These are phyloP conservation scores for Pestalotiopsis sp. DNA, from an alignment of 2,329 filamentous ascomycete species.

Conservation along the genomic window DNA sequence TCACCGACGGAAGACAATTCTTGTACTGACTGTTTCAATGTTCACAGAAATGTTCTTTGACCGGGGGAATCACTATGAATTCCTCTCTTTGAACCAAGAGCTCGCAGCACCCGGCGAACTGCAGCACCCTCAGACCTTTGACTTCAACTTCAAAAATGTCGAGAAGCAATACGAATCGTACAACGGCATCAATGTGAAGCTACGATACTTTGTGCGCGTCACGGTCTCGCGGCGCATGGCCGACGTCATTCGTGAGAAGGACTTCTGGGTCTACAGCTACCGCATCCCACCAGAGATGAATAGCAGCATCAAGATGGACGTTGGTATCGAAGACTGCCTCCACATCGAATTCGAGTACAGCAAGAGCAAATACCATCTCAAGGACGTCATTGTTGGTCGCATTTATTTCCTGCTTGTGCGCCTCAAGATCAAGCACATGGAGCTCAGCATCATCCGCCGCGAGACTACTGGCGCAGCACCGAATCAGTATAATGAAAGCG, in stretches of 20 bases:
- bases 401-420: constrained; percentile 98
- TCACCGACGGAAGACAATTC: background rate
- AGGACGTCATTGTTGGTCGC: constrained; percentile 96
- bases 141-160: constrained; percentile 99
- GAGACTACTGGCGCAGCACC: constrained; percentile 96
- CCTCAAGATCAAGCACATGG: constrained; percentile 99
- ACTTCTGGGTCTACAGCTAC: constrained; percentile 99
- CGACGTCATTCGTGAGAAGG: constrained; percentile 97
- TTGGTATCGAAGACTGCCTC: constrained; percentile 97
- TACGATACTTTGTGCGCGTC: constrained; percentile 96
- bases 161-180: constrained; percentile 99
- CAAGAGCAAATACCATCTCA: constrained; percentile 98
- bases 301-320: constrained; percentile 99
- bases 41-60: constrained; percentile 97
- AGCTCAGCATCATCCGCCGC: constrained; percentile 92
- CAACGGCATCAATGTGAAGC: constrained; percentile 98
- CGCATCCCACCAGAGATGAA: constrained; percentile 97
- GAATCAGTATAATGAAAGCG: constrained; percentile 99
- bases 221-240: constrained; percentile 97
- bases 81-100: constrained; percentile 95
- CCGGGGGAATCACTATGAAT: constrained; percentile 98
- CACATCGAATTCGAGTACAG: constrained; percentile 99
- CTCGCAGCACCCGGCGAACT: constrained; percentile 95
- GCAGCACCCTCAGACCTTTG: constrained; percentile 96
- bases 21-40: constrained; percentile 10